Conservation (phyloP, 1,139 yeast genomes). For the Geotrichum cucujoidarum region DNA sequence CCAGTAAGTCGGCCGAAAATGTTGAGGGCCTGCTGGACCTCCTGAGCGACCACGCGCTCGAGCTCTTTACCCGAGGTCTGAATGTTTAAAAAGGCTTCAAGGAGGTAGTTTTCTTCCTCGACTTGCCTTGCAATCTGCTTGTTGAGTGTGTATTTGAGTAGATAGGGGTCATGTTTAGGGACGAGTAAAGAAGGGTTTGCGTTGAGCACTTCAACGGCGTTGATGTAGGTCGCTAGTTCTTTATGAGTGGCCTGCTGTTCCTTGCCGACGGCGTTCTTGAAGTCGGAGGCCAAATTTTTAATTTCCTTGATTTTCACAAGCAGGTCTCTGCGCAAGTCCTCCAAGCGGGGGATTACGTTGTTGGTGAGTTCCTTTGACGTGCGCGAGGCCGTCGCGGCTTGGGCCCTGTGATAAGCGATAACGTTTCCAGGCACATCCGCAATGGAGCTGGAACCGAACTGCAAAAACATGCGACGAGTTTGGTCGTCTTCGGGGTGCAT, state of each 20-base stretch:
- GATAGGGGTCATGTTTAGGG: slow-evolving; percentile 70
- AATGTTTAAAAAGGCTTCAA: slow-evolving; percentile 81
- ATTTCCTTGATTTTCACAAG: slow-evolving; percentile 83
- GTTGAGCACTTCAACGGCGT: slow-evolving; percentile 31
- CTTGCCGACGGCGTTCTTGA: slow-evolving; percentile 65
- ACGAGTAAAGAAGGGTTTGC: slow-evolving; percentile 37
- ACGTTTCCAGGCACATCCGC: slow-evolving; percentile 77
- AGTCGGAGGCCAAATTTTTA: slow-evolving; percentile 73
- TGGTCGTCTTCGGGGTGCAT: slow-evolving; percentile 22
- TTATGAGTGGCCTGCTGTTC: slow-evolving; percentile 58
- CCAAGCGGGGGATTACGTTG: slow-evolving; percentile 74
- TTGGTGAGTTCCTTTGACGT: slow-evolving; percentile 67
- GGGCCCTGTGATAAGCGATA: slow-evolving; percentile 66
- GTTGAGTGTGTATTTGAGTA: slow-evolving; percentile 67
- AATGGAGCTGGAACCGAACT: slow-evolving; percentile 74
- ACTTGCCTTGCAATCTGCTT: slow-evolving; percentile 72
- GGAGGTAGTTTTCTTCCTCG: slow-evolving; percentile 76
- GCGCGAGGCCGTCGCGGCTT: slow-evolving; percentile 60
- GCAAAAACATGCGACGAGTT: slow-evolving; percentile 55
- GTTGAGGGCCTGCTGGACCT: slow-evolving; percentile 74
- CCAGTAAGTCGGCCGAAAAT: slow-evolving; percentile 54
- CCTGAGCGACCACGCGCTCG: slow-evolving; percentile 81
- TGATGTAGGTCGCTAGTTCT: slow-evolving; percentile 28
- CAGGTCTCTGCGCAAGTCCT: slow-evolving; percentile 77
- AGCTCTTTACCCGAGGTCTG: slow-evolving; percentile 86